Percentiles rank a stretch among this genome's conserved stretches.
phyloP scores from a whole-genome alignment of 768 basidiomycete species.

The Rhizopogon vinicolor region DNA sequence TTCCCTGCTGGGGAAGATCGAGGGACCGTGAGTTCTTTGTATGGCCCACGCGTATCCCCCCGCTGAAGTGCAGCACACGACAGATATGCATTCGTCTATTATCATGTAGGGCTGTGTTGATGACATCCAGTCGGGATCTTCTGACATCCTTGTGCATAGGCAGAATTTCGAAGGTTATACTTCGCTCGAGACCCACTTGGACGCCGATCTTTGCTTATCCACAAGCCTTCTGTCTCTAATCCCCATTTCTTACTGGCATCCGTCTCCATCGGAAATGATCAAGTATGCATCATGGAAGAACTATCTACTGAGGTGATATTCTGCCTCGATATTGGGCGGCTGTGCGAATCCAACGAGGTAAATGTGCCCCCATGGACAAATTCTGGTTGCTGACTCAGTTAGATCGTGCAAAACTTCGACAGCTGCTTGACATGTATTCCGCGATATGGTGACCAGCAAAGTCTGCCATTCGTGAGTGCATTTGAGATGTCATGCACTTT shows the following conservation, averaged over 20 bases:
- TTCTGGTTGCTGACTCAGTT: slow-evolving; percentile 2
- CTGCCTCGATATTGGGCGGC: slow-evolving; percentile 40
- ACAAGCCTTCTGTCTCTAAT: slow-evolving; percentile 41
- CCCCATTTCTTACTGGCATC: slow-evolving; percentile 65
- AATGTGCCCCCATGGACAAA: not conserved
- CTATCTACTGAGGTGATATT: slow-evolving; percentile 55
- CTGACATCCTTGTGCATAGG: slow-evolving; percentile 28
- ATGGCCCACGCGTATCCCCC: not conserved
- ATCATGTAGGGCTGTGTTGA: slow-evolving; percentile 47
- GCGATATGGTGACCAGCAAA: slow-evolving; percentile 11
- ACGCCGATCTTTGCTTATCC: slow-evolving; percentile 77
- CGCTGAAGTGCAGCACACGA: slow-evolving; percentile 1
- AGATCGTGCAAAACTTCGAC: slow-evolving; percentile 20
- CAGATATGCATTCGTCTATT: slow-evolving; percentile 81
- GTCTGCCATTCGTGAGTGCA: slow-evolving; percentile 19
- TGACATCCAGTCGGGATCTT: not conserved
- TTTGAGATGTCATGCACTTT: not conserved
- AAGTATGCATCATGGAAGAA: slow-evolving; percentile 54
- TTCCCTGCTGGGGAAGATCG: slow-evolving; percentile 52
- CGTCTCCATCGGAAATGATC: slow-evolving; percentile 48
- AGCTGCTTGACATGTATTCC: slow-evolving; percentile 15
- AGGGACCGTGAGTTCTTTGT: slow-evolving; percentile 69
- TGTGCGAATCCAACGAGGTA: slow-evolving; percentile 23
- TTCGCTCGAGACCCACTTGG: slow-evolving; percentile 84
- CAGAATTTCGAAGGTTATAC: slow-evolving; percentile 44